Base-by-base conservation (phyloP, 139 green algal species). In the Auxenochlorella pyrenoidosa region DNA sequence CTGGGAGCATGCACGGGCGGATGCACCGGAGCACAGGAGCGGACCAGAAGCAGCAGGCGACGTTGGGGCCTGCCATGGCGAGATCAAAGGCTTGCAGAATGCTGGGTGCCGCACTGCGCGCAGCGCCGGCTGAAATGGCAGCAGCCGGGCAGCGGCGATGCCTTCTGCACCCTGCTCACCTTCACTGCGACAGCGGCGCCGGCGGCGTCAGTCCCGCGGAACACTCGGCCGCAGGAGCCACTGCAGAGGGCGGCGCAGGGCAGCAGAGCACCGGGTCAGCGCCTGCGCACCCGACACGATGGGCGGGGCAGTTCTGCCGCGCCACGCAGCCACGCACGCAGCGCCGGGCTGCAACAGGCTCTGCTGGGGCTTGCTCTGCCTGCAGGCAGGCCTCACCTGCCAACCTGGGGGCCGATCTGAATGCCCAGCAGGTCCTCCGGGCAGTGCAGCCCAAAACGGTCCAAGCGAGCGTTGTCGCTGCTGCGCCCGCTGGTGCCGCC, bases 341-440 rank as follows among this genome's bases (percentile, higher is more conserved):
- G 22, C 32, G 24, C 24, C 65, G 34, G 65, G 15, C 15, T 2
- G 26, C 22, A 36, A 32, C n/a, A n/a, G n/a, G n/a, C n/a, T n/a
- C n/a, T n/a, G n/a, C n/a, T n/a, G n/a, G n/a, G n/a, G n/a, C n/a
- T n/a, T n/a, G n/a, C n/a, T n/a, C n/a, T n/a, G n/a, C n/a, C n/a
- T n/a, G n/a, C n/a, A n/a, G n/a, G n/a, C n/a, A n/a, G n/a, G n/a
- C 66, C 88, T 43, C 90, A 90, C 40, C 77, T 51, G 2, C 91
- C 91, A 24, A 94, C 43, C 70, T 92, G 51, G 0, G 85, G 83
- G 12, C 90, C 90, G 70, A 93, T 75, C 79, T 90, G 63, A 30
- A 94, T 68, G 59, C 91, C 82, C 1, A 84, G 76, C 41, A 89
- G 89, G 2, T 85, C 59, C 44, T 86, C 70, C 4, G 40, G 54